Conservation (phyloP, 2,329 filamentous ascomycete species). For the Gremmenia infestans region DNA sequence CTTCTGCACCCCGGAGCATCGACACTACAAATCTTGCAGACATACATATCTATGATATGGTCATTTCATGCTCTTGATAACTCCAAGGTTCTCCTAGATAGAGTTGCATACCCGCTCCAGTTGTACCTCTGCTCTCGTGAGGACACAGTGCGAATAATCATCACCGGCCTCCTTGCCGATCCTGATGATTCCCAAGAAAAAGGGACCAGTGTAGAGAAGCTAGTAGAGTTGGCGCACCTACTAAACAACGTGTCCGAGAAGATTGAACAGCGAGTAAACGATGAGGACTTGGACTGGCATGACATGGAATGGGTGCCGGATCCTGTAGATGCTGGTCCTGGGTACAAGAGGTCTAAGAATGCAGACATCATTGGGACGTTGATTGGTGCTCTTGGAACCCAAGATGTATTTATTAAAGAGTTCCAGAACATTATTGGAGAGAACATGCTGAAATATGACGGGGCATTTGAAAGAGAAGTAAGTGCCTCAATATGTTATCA, state of each 20-base stretch:
- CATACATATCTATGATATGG: constrained; percentile 75
- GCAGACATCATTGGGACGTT: constrained; percentile 90
- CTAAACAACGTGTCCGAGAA: constrained; percentile 44
- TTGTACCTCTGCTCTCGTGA: constrained; percentile 72
- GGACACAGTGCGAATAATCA: constrained; percentile 73
- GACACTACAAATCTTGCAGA: constrained; percentile 68
- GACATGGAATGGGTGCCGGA: constrained; percentile 93
- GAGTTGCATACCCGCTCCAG: constrained; percentile 68
- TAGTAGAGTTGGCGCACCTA: constrained; percentile 63
- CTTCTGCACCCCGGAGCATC: constrained; percentile 72
- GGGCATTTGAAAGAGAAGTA: constrained; percentile 67
- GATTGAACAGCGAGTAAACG: constrained; percentile 47
- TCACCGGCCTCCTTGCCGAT: constrained; percentile 65
- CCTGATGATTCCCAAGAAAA: constrained; percentile 39
- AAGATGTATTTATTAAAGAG: constrained; percentile 90
- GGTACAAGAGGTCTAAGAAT: constrained; percentile 83
- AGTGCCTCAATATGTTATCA: constrained; percentile 6
- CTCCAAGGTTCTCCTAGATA: constrained; percentile 70
- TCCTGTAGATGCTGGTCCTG: constrained; percentile 85
- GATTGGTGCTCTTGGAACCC: constrained; percentile 80
- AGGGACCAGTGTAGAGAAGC: constrained; percentile 42
- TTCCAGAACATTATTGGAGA: constrained; percentile 87
- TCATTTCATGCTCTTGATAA: constrained; percentile 71
- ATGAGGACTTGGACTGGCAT: constrained; percentile 78
- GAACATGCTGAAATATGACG: constrained; percentile 63